Percentiles rank a stretch among this genome's conserved stretches.
phyloP scores from a whole-genome alignment of 2,329 filamentous ascomycete species.

The Hypoxylon sp. region DNA sequence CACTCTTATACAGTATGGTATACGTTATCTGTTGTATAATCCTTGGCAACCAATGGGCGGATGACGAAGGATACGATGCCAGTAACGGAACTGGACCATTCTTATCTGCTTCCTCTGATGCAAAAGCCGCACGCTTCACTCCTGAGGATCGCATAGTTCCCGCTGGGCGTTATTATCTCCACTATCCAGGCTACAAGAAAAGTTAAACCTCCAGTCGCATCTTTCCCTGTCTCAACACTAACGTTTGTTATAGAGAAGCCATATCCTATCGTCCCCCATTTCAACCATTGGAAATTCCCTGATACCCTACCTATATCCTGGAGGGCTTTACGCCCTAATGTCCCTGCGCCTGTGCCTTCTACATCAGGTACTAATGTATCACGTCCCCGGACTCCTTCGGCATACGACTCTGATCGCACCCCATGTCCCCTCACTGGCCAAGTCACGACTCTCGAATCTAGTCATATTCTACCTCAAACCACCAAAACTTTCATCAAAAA shows the following conservation, averaged over 20 bases:
- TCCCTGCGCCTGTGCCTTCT: no score
- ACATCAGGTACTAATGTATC: background rate
- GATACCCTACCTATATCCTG: background rate
- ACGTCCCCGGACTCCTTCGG: background rate
- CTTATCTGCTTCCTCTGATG: background rate
- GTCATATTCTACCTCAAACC: background rate
- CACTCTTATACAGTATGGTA: background rate
- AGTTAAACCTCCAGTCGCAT: background rate
- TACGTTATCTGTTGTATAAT: background rate
- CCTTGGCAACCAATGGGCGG: background rate
- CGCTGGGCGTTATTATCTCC: background rate
- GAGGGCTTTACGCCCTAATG: background rate
- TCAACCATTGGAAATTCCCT: background rate
- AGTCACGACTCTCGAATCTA: background rate
- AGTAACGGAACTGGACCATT: background rate
- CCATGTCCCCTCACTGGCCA: background rate
- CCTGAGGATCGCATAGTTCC: no score
- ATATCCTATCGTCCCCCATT: background rate
- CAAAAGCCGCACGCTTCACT: background rate
- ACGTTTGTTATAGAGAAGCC: no score
- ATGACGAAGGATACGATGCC: background rate
- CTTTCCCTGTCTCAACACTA: no score
- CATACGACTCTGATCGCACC: background rate
- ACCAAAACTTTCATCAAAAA: background rate
- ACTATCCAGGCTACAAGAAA: background rate